A percentile compares a stretch with the other conserved stretches of the same genome.
Evolutionary conservation across 2,329 filamentous ascomycete genomes (phyloP).

Genomic region (Emydomyces testavorans): DNA sequence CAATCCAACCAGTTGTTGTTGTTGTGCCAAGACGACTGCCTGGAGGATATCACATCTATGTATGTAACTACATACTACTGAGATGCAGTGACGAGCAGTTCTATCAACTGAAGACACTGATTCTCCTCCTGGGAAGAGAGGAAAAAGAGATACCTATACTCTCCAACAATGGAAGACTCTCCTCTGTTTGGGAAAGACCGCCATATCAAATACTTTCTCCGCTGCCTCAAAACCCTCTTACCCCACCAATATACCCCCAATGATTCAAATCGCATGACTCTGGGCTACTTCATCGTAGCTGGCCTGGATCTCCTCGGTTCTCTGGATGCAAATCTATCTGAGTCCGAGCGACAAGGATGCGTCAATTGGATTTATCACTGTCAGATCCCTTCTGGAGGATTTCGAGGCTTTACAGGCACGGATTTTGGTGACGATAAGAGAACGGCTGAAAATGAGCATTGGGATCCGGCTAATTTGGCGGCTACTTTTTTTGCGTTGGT

Average conservation of each 20-base stretch:
- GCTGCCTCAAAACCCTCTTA: constrained; percentile 70
- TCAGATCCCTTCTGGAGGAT: constrained; percentile 77
- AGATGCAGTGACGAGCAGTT: no score
- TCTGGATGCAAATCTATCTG: constrained; percentile 40
- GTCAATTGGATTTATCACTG: constrained; percentile 72
- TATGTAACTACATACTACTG: no score
- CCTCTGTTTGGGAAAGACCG: constrained; percentile 39
- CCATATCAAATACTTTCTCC: constrained; percentile 86
- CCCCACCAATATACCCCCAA: constrained; percentile 74
- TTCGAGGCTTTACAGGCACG: constrained; percentile 71
- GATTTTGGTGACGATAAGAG: constrained; percentile 39
- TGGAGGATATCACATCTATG: no score
- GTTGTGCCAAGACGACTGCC: no score
- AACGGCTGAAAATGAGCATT: constrained; percentile 43
- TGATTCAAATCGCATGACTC: constrained; percentile 80
- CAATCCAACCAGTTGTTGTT: no score
- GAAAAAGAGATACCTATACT: not conserved
- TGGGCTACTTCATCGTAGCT: constrained; percentile 80
- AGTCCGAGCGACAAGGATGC: constrained; percentile 45
- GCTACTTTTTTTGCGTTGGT: constrained; percentile 83
- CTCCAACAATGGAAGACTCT: constrained; percentile 21
- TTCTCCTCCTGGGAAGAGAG: no score
- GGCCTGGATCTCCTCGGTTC: constrained; percentile 69
- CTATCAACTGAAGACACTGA: no score
- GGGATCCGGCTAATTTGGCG: constrained; percentile 71